Evolutionary conservation across 73 alveolate genomes (phyloP), one percentile per base, ranked within the genome.

Genomic region (Paramecium sexaurelia): DNA sequence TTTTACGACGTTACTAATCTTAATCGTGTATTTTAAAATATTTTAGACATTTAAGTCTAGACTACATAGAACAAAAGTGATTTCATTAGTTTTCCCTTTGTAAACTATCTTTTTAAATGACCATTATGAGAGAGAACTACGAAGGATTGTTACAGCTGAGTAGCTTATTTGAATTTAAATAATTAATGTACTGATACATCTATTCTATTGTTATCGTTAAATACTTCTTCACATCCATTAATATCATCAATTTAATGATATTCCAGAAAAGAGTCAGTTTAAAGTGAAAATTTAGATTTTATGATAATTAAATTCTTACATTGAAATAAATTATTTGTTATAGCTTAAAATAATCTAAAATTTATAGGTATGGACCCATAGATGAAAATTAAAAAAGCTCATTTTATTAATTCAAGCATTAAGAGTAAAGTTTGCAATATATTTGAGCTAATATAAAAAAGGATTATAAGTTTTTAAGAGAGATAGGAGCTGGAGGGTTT

Each of bases 401-500:
- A 73, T 36, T 73, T 73, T 36, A 73, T 73, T 3, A 73, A 73
- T 39, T 73, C 87, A 6, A 73, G 87, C 87, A 73, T 73, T 1
- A 73, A 73, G 15, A 73, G 87, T 73, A 73, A 8, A 51, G 22
- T 73, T 3, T 73, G 11, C 11, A 33, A 32, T 20, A 73, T 7
- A 35, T 39, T 39, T 15, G 17, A 86, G 93, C 83, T 39, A 95
- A 95, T 33, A 91, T 95, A 8, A 95, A 92, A 61, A 92, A 93
- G 57, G 96, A 84, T 24, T 95, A 92, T 45, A 91, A 87, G 82
- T 93, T 95, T 43, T 61, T 57, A 20, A 87, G 82, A 29, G 93
- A 92, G 66, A 85, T 95, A n/a, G 98, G 98, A 24, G 43, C 97
- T 32, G 97, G 97, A n/a, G 96, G 96, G 8, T 94, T 92, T 93